Conservation (phyloP, 164 flowering plant genomes). For the Houttuynia cordata region DNA sequence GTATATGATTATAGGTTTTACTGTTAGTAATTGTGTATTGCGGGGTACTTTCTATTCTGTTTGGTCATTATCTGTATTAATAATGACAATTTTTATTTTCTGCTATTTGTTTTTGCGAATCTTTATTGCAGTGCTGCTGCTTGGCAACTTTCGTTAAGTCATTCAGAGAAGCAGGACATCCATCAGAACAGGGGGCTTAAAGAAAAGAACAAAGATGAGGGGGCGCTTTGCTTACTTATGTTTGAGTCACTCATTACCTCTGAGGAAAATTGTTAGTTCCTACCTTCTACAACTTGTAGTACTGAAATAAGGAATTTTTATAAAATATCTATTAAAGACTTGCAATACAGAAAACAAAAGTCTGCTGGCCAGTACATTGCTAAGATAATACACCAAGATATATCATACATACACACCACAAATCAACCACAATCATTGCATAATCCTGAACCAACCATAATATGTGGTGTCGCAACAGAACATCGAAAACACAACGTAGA, state of each 20-base stretch:
- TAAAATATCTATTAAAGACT: no score
- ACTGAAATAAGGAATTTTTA: no score
- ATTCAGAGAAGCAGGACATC: conserved; percentile 24
- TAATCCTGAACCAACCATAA: no score
- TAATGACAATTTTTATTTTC: not conserved
- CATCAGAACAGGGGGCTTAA: conserved; percentile 12
- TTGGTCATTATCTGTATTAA: not conserved
- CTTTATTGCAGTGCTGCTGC: conserved; percentile 57
- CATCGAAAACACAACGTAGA: no score
- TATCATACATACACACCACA: no score
- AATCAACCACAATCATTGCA: no score
- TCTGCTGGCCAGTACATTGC: no score
- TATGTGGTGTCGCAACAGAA: no score
- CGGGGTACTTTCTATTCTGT: not conserved
- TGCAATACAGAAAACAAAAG: no score
- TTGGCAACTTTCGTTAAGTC: conserved; percentile 70
- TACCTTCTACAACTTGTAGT: not conserved
- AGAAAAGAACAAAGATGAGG: conserved; percentile 22
- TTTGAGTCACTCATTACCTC: conserved; percentile 65
- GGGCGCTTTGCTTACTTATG: conserved; percentile 55
- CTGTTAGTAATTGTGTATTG: not conserved
- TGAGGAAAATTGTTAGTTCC: conserved; percentile 52
- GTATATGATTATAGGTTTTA: not conserved
- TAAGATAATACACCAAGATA: no score
- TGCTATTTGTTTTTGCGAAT: not conserved